These are phyloP conservation scores for Leucocoprinus birnbaumii DNA, from an alignment of 768 basidiomycete species.

Conservation along the genomic window DNA sequence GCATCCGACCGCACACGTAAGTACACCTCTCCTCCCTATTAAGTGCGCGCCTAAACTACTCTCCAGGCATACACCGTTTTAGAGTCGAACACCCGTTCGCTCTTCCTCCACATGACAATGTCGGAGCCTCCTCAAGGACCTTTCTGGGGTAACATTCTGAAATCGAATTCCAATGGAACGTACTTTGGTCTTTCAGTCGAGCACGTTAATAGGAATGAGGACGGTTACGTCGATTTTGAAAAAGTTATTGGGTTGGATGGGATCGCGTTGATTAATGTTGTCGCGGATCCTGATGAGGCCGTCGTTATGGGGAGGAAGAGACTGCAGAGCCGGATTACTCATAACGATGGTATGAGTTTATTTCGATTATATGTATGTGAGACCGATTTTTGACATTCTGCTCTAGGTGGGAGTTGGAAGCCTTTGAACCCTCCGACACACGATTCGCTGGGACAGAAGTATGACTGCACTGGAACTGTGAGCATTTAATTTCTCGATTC, in stretches of 20 bases:
- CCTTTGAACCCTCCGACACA: conserved; percentile 65
- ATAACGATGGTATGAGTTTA: conserved; percentile 87
- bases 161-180: conserved; percentile 98
- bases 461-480: conserved; percentile 71
- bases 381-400: background rate
- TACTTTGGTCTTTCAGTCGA: conserved; percentile 88
- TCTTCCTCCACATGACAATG: conserved; percentile 97
- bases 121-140: conserved; percentile 62
- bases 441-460: conserved; percentile 75
- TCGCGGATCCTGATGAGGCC: conserved; percentile 79
- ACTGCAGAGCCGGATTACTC: conserved; percentile 86
- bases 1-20: conserved; percentile 85
- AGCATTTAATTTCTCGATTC: conserved; percentile 10
- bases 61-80: conserved; percentile 86
- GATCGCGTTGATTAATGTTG: conserved; percentile 90
- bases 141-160: conserved; percentile 88
- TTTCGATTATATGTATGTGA: background rate
- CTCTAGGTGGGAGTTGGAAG: conserved; percentile 82
- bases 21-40: conserved; percentile 21
- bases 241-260: conserved; percentile 96
- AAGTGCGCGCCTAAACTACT: background rate
- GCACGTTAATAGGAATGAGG: conserved; percentile 85
- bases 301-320: conserved; percentile 66
- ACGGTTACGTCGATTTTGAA: conserved; percentile 95
- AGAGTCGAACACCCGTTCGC: conserved; percentile 88